phyloP scores from a whole-genome alignment of 371 early-diverging fungal species.

The Mucor mucedo region DNA sequence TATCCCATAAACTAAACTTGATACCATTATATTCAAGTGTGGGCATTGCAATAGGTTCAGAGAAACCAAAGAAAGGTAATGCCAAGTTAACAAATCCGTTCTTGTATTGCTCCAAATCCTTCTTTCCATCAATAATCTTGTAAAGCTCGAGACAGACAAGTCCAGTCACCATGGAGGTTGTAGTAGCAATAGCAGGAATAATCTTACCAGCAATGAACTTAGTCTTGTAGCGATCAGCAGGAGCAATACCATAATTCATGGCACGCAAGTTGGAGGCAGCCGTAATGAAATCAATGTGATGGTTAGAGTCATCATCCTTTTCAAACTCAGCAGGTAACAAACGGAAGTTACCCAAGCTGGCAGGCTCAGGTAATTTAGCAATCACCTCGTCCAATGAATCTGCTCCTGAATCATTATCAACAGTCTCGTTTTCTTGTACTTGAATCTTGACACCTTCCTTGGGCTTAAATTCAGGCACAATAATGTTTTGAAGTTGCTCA shows the following conservation, averaged over 20 bases:
- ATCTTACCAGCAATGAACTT: constrained; percentile 99
- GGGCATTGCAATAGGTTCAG: constrained; percentile 96
- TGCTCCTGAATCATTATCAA: constrained; percentile 40
- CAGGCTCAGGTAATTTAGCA: constrained; percentile 72
- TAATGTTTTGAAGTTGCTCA: constrained; percentile 65
- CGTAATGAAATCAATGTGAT: constrained; percentile 99
- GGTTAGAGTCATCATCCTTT: constrained; percentile 99
- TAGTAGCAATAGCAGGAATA: constrained; percentile 99
- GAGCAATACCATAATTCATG: constrained; percentile 93
- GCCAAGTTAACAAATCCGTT: constrained; percentile 99
- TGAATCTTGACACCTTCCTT: constrained; percentile 96
- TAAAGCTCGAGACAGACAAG: constrained; percentile 98
- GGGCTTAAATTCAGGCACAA: constrained; percentile 89
- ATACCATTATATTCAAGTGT: constrained; percentile 84
- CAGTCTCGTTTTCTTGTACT: constrained; percentile 85
- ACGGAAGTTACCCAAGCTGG: constrained; percentile 76
- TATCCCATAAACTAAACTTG: constrained; percentile 96
- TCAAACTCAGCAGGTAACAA: constrained; percentile 95
- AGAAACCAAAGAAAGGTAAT: constrained; percentile 98
- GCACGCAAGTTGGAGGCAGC: constrained; percentile 98
- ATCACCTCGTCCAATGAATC: constrained; percentile 76
- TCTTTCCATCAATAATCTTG: constrained; percentile 85
- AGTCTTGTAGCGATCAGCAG: constrained; percentile 93
- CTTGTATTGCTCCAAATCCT: constrained; percentile 94
- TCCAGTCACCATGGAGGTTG: constrained; percentile 99